These are phyloP conservation scores for Dipteronia dyeriana DNA, from an alignment of 345 rosid species.

Conservation along the genomic window DNA sequence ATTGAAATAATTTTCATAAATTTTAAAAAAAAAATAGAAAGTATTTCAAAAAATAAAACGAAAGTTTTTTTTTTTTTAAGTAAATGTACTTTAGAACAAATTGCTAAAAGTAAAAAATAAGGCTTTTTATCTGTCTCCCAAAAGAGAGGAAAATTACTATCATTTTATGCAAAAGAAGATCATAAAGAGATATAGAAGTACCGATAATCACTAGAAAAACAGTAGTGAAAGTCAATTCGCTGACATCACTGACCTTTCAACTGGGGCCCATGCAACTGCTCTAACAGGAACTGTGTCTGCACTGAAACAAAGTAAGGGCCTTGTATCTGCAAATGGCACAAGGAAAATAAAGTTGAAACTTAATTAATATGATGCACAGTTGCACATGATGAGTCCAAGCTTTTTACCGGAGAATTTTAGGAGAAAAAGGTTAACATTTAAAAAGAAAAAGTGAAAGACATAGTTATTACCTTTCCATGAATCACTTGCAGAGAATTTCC, in stretches of 20 bases:
- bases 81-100: background rate
- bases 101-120: background rate
- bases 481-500: slow-evolving; percentile 69
- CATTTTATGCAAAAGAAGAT: background rate
- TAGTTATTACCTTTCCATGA: slow-evolving; percentile 54
- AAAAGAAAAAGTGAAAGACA: background rate
- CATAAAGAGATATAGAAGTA: background rate
- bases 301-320: slow-evolving; percentile 79
- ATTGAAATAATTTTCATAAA: too few species aligned
- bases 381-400: background rate
- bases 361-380: background rate
- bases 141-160: background rate
- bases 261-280: slow-evolving; percentile 90
- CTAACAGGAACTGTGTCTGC: slow-evolving; percentile 86
- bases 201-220: background rate
- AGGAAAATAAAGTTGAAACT: slow-evolving; percentile 7
- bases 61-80: too few species aligned
- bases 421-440: background rate
- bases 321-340: slow-evolving; percentile 62
- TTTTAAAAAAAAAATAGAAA: too few species aligned
- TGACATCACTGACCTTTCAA: slow-evolving; percentile 55
- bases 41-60: too few species aligned
- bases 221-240: background rate
- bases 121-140: background rate
- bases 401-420: background rate